These are phyloP conservation scores for Physaria fendleri DNA, from an alignment of 345 rosid genomes.

Conservation along the genomic window DNA sequence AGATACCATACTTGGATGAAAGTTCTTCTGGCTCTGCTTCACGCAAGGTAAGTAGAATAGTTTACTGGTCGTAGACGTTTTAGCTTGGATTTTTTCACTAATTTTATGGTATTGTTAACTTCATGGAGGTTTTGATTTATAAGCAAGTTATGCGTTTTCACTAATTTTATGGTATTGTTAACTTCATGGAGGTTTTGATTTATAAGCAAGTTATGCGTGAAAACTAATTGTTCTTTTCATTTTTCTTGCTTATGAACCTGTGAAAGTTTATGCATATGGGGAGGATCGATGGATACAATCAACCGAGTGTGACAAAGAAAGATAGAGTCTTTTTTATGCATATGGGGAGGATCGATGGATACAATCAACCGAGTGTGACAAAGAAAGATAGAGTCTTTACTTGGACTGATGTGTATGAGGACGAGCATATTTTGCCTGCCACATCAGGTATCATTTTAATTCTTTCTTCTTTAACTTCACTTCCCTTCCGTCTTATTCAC, in stretches of 20 bases:
- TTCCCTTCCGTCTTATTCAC: neutral
- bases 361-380: conserved; percentile 43
- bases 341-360: conserved; percentile 60
- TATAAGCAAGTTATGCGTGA: neutral
- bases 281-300: conserved; percentile 60
- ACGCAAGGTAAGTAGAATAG: conserved; percentile 49
- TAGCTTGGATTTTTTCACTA: neutral
- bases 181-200: neutral
- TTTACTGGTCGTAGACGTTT: neutral
- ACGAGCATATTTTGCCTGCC: conserved; percentile 26
- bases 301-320: conserved; percentile 40
- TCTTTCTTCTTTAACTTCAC: neutral
- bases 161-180: neutral
- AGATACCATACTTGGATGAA: conserved; percentile 80
- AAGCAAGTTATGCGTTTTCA: neutral
- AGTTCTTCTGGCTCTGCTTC: conserved; percentile 61
- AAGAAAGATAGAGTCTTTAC: conserved; percentile 51
- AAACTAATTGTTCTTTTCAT: neutral
- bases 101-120: neutral
- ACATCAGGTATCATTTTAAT: conserved; percentile 33
- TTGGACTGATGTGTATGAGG: conserved; percentile 69
- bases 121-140: neutral
- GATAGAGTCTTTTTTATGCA: conserved; percentile 53
- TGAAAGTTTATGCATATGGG: conserved; percentile 51
- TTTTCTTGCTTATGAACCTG: neutral